Percentiles rank a stretch among this genome's conserved stretches.
These are phyloP conservation scores for Sistotremastrum niveocremeum DNA, from an alignment of 768 basidiomycete genomes.

Conservation along the genomic window DNA sequence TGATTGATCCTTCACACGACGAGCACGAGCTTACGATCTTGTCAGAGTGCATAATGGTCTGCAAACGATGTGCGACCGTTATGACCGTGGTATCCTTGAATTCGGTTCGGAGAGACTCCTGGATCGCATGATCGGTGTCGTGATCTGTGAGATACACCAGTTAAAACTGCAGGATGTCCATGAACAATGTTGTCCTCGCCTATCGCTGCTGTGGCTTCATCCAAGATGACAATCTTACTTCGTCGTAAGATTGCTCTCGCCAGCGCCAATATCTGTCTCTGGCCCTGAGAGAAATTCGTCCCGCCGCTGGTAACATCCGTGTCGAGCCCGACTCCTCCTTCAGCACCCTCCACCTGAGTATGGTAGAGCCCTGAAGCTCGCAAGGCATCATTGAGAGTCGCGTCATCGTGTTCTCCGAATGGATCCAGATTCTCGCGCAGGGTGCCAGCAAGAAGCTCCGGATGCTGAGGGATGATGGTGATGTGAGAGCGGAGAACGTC, in stretches of 20 bases:
- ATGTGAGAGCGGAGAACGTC: constrained; percentile 22
- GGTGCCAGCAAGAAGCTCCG: constrained; percentile 6
- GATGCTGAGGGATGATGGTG: constrained; percentile 17
- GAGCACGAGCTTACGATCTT: constrained; percentile 29
- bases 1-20: neutral
- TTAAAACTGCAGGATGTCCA: constrained; percentile 7
- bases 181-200: constrained; percentile 27
- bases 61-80: constrained; percentile 47
- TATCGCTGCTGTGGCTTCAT: constrained; percentile 25
- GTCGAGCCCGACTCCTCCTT: constrained; percentile 11
- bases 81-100: constrained; percentile 35
- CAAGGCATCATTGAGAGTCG: constrained; percentile 6
- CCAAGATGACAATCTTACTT: constrained; percentile 12
- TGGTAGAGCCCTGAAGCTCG: constrained; percentile 2
- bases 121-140: constrained; percentile 43
- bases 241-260: constrained; percentile 13
- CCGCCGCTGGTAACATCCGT: constrained; percentile 25
- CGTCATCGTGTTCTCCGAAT: constrained; percentile 6
- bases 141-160: constrained; percentile 24
- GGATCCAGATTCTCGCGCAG: constrained; percentile 8
- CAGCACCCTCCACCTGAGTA: constrained; percentile 17
- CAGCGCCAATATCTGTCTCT: constrained; percentile 22
- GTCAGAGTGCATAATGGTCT: constrained; percentile 50
- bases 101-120: constrained; percentile 37
- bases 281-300: constrained; percentile 29